Base-by-base conservation (phyloP, 2,329 filamentous ascomycete species). In the Cryphonectria naterciae region DNA sequence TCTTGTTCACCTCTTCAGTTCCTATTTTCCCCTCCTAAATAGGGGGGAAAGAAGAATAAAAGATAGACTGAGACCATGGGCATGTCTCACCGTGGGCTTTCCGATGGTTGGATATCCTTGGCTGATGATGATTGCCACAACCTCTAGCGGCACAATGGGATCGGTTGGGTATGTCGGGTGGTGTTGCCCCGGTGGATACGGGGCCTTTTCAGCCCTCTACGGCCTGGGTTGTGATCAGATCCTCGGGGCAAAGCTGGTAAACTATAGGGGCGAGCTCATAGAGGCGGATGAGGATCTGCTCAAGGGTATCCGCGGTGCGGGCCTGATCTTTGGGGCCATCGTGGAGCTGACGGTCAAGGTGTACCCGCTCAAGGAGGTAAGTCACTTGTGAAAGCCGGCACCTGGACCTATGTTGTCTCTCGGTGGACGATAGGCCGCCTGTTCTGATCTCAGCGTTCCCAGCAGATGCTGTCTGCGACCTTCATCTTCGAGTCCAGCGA, bases 271-370 rank as follows among this genome's bases (percentile, higher is more conserved):
- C 4, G 70, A 78, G 10, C 73, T 83, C 1, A 74, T 81, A 8
- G 77, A 81, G 7, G 82, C 82, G 1, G 78, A 80, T 56, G 77
- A 80, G 19, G 75, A 76, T 13, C 69, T 84, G 46, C 72, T 84
- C 25, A 78, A 77, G 58, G 81, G 78, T 0, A 80, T 84, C 25
- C 76, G 82, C 1, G 83, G 83, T 2, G 82, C 77, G 5, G 82
- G 82, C 37, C 80, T 81, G 4, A 76, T 76, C 15, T 79, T 84
- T 35, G 82, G 81, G 3, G 75, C 82, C 15, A 80, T 84, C 58
- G 78, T 81, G 10, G 81, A 83, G 70, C 52, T 83, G 8, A 79
- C 77, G 2, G 77, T 84, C 70, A 83, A 80, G 70, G 74, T 83
- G 2, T 83, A 83, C 69, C 76, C 78, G 3, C 67, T 78, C 2